Base-by-base conservation (phyloP, 2,329 filamentous ascomycete species). In the Botryotinia globosa region DNA sequence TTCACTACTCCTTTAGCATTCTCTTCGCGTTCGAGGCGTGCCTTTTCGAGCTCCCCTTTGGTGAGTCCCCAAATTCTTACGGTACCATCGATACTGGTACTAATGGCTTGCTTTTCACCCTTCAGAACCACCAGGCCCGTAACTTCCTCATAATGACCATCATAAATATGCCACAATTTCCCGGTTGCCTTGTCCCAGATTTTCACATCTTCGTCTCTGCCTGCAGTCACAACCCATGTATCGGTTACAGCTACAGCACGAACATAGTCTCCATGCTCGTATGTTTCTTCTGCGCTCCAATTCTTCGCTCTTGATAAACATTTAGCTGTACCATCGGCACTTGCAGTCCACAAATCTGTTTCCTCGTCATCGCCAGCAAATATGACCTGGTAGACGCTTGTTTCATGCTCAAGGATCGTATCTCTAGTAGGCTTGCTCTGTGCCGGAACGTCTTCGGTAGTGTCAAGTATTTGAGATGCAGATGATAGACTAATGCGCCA, bases 61-160 rank as follows among this genome's bases (percentile, higher is more conserved):
- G 86, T 86, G 69, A 98, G 83, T 20, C 91, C 90, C 96, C 96
- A 99, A 71, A 87, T 89, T 78, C 96, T 89, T 56, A 98, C 86
- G 0, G 96, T 98, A 3, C 90, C 92, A 82, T 99, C 96, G 77
- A 98, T 97, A 76, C 93, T 90, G 71, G 96, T 92, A 80, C 94
- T 98, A 75, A 93, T 89, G 18, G 97, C 84, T 32, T 82, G 82
- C 74, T 85, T 84, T 32, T 83, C 84, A 8, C 83, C 83, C 39
- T 82, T 81, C 42, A 94, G 81, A 67, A 97, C 80, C 2, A 91
- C 85, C 61, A 98, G 82, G 51, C 91, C 93, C 1, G 94, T 98
- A 22, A 99, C 91, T 82, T 98, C 96, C 79, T 99, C 94, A 80
- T 89, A 98, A 83, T 99, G 96, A 0, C 96, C 96, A 54, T 89